phyloP scores from a whole-genome alignment of 352 stramenopile genomes.

The Phytophthora ramorum region DNA sequence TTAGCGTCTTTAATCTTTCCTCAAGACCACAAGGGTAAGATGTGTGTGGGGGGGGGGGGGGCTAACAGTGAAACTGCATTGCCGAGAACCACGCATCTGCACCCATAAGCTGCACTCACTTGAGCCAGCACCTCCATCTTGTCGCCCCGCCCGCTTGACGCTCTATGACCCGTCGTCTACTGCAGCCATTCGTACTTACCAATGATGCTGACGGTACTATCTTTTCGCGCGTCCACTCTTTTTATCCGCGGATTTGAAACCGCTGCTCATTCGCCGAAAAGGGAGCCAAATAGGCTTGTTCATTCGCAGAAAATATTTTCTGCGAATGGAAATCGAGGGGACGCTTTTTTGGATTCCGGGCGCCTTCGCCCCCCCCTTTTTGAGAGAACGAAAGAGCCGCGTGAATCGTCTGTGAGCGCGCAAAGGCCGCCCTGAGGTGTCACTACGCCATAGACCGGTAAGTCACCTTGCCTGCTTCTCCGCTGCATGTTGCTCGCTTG shows the following conservation, averaged over 20 bases:
- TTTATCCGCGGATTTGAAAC: slow-evolving; percentile 5
- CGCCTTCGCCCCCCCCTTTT: background rate
- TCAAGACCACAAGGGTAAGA: too few species aligned
- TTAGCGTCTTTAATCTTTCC: too few species aligned
- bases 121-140: too few species aligned
- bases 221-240: slow-evolving; percentile 22
- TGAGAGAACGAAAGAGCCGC: slow-evolving; percentile 57
- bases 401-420: slow-evolving; percentile 36
- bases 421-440: slow-evolving; percentile 33
- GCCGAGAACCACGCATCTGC: too few species aligned
- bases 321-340: slow-evolving; percentile 7
- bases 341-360: background rate
- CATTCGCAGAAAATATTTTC: slow-evolving; percentile 20
- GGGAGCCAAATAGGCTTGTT: background rate
- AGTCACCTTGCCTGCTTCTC: slow-evolving; percentile 2
- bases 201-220: background rate
- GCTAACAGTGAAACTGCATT: too few species aligned
- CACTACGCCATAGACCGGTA: slow-evolving; percentile 44
- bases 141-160: too few species aligned
- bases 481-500: slow-evolving; percentile 14
- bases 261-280: slow-evolving; percentile 14
- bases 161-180: too few species aligned
- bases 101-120: too few species aligned
- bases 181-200: slow-evolving; percentile 21
- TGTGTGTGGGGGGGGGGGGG: too few species aligned